These are phyloP conservation scores for Rhododendron henanense DNA, from an alignment of 148 eudicot genomes.

Conservation along the genomic window DNA sequence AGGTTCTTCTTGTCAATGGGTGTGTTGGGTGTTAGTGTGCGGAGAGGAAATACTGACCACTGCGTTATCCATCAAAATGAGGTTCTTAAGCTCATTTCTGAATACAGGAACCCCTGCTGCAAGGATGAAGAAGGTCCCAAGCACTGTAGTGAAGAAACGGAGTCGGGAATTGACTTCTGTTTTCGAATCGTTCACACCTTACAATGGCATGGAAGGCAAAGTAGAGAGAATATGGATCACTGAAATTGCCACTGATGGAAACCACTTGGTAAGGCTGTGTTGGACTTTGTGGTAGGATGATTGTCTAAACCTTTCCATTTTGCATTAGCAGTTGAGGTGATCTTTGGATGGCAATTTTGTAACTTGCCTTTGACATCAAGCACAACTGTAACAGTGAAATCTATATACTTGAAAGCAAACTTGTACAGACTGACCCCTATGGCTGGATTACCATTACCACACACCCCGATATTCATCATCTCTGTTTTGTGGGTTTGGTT, in stretches of 20 bases:
- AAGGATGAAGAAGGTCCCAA: conserved; percentile 95
- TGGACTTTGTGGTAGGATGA: not conserved
- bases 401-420: not conserved
- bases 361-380: not conserved
- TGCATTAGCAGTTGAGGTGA: not conserved
- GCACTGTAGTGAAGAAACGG: conserved; percentile 78
- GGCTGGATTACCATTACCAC: not conserved
- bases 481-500: not conserved
- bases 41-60: not conserved
- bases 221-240: conserved; percentile 86
- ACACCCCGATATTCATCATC: not conserved
- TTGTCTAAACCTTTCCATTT: not conserved
- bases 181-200: conserved; percentile 88
- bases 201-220: conserved; percentile 82
- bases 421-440: not conserved
- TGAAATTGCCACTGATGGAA: conserved; percentile 85
- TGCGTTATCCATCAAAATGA: not conserved
- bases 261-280: conserved; percentile 60
- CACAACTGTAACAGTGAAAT: not conserved
- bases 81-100: not conserved
- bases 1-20: not conserved
- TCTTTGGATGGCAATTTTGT: conserved; percentile 1
- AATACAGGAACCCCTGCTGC: conserved; percentile 92
- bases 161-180: conserved; percentile 89
- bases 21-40: not conserved